phyloP scores from a whole-genome alignment of 2,329 filamentous ascomycete species.

The Botrytis galanthina region DNA sequence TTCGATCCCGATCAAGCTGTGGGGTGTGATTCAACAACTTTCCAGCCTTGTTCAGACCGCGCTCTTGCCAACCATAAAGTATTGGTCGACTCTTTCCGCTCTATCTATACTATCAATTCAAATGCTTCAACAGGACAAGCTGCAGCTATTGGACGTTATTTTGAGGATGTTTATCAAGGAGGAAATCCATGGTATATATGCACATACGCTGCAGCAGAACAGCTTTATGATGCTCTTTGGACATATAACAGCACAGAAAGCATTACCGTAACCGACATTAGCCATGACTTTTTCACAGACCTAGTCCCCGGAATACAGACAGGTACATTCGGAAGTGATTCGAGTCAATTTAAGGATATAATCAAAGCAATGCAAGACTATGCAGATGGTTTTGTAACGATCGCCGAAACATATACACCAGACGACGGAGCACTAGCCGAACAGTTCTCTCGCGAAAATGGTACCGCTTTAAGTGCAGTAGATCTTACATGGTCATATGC shows the following conservation, averaged over 20 bases:
- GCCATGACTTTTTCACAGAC: slow-evolving; percentile 69
- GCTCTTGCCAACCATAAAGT: slow-evolving; percentile 74
- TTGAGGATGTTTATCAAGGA: slow-evolving; percentile 70
- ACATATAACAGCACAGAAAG: slow-evolving; percentile 65
- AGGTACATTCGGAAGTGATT: slow-evolving; percentile 63
- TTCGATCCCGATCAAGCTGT: slow-evolving; percentile 60
- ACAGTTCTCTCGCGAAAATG: slow-evolving; percentile 59
- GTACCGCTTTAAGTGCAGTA: slow-evolving; percentile 56
- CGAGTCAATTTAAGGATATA: slow-evolving; percentile 49
- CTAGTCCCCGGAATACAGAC: slow-evolving; percentile 55
- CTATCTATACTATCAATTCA: slow-evolving; percentile 62
- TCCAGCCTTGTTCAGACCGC: slow-evolving; percentile 58
- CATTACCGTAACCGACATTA: slow-evolving; percentile 61
- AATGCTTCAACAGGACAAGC: slow-evolving; percentile 59
- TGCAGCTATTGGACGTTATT: slow-evolving; percentile 63
- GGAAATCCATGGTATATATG: slow-evolving; percentile 70
- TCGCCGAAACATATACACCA: slow-evolving; percentile 50
- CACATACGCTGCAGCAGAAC: slow-evolving; percentile 57
- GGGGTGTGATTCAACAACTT: slow-evolving; percentile 65
- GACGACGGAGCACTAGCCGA: slow-evolving; percentile 61
- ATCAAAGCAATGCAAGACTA: slow-evolving; percentile 62
- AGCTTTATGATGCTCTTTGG: slow-evolving; percentile 60
- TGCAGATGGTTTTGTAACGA: slow-evolving; percentile 53
- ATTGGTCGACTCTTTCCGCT: slow-evolving; percentile 70
- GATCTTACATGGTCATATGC: slow-evolving; percentile 74